Percentiles rank a stretch among this genome's conserved stretches.
Evolutionary conservation across 1,139 yeast genomes (phyloP).

Genomic region (Sugiyamaella paludigena): DNA sequence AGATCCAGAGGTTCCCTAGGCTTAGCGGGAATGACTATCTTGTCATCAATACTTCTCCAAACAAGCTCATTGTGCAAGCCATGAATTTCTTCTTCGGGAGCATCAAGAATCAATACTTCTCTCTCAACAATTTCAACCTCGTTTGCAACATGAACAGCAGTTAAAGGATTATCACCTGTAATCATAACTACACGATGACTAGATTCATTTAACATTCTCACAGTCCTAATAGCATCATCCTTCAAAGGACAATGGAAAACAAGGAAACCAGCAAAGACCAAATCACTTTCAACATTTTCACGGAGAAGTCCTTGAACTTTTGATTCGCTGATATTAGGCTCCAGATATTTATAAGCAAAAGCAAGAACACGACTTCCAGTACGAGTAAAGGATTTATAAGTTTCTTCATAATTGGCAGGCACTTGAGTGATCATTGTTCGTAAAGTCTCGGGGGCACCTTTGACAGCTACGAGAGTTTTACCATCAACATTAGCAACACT

Average conservation of each 20-base stretch:
- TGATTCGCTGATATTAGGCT: conserved; percentile 48
- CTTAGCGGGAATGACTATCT: conserved; percentile 65
- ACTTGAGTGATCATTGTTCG: conserved; percentile 67
- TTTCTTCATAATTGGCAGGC: conserved; percentile 80
- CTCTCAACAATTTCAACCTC: conserved; percentile 85
- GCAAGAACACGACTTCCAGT: conserved; percentile 96
- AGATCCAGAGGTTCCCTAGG: conserved; percentile 59
- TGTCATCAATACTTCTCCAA: conserved; percentile 85
- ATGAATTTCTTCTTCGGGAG: conserved; percentile 56
- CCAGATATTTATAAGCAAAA: conserved; percentile 76
- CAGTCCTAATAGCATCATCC: conserved; percentile 85
- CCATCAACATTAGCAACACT: conserved; percentile 67
- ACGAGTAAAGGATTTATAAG: conserved; percentile 87
- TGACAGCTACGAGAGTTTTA: conserved; percentile 73
- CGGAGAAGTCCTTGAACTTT: conserved; percentile 57
- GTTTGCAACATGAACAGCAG: conserved; percentile 97
- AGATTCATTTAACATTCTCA: conserved; percentile 89
- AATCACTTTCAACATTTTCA: conserved; percentile 68
- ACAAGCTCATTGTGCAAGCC: conserved; percentile 54
- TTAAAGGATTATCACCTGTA: conserved; percentile 97
- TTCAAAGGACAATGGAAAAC: conserved; percentile 98
- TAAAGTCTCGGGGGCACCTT: conserved; percentile 99
- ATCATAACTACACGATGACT: conserved; percentile 93
- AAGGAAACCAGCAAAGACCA: conserved; percentile 86
- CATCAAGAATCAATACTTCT: conserved; percentile 82